Percentiles rank a stretch among this genome's conserved stretches.
phyloP scores from a whole-genome alignment of 768 basidiomycete species.

The Tephrocybe sp. region DNA sequence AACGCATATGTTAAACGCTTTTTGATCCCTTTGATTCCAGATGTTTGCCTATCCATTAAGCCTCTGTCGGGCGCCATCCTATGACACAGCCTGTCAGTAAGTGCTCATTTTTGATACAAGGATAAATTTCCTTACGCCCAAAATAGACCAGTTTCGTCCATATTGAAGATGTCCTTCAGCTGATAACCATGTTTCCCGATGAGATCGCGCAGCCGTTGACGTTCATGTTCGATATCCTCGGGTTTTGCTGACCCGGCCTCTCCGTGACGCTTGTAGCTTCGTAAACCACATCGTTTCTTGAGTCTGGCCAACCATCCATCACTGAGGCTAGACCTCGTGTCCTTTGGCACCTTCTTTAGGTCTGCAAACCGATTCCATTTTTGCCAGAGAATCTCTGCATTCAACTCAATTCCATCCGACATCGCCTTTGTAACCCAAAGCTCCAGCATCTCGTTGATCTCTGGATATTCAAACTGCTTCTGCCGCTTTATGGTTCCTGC shows the following conservation, averaged over 20 bases:
- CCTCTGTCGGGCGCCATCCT: too few relatives aligned
- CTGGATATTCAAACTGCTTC: conserved; percentile 10
- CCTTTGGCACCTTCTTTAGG: conserved; percentile 26
- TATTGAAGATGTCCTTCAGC: too few relatives aligned
- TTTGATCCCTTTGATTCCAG: background rate
- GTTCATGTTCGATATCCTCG: conserved; percentile 25
- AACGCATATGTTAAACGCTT: background rate
- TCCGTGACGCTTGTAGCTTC: conserved; percentile 29
- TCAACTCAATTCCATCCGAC: conserved; percentile 28
- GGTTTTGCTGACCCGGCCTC: conserved; percentile 32
- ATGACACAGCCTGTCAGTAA: too few relatives aligned
- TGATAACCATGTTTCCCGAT: too few relatives aligned
- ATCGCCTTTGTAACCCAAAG: conserved; percentile 23
- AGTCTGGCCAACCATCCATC: conserved; percentile 33
- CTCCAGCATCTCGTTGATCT: conserved; percentile 11
- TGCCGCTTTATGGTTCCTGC: conserved; percentile 1
- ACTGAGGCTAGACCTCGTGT: conserved; percentile 33
- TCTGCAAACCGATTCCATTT: conserved; percentile 38
- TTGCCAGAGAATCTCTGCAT: conserved; percentile 31
- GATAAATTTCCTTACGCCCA: too few relatives aligned
- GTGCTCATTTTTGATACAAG: too few relatives aligned
- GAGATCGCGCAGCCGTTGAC: conserved; percentile 23
- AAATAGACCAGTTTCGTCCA: too few relatives aligned
- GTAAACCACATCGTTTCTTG: conserved; percentile 26
- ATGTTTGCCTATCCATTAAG: background rate